phyloP scores from a whole-genome alignment of 2,329 filamentous ascomycete genomes.

The Blastomyces percursus region DNA sequence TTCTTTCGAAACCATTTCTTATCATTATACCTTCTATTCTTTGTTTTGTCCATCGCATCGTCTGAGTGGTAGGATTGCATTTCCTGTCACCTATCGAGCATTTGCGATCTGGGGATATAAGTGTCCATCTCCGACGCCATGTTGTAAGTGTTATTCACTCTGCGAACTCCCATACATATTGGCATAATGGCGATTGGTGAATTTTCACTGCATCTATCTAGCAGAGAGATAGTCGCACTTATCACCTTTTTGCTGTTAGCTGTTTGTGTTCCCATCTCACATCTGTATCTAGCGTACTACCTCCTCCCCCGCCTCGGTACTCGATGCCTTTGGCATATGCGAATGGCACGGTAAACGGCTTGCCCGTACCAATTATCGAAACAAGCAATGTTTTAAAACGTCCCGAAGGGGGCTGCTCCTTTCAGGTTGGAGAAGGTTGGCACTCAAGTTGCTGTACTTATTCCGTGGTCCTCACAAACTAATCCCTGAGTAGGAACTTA shows the following conservation, averaged over 20 bases:
- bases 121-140: slow-evolving; percentile 12
- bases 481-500: slow-evolving; percentile 59
- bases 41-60: not conserved
- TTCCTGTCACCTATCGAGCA: not conserved
- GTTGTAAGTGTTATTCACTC: slow-evolving; percentile 16
- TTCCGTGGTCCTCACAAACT: not conserved
- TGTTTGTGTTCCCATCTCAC: slow-evolving; percentile 26
- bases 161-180: not conserved
- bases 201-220: not conserved
- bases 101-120: not conserved
- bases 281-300: slow-evolving; percentile 55
- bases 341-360: slow-evolving; percentile 56
- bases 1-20: not conserved
- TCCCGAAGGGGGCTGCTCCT: slow-evolving; percentile 74
- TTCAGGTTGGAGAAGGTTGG: slow-evolving; percentile 84
- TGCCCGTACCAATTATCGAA: slow-evolving; percentile 69
- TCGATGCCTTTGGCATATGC: slow-evolving; percentile 62
- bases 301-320: slow-evolving; percentile 76
- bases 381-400: slow-evolving; percentile 82
- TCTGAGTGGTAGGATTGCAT: not conserved
- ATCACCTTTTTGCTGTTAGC: not conserved
- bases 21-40: not conserved
- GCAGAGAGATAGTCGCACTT: not conserved
- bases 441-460: not conserved
- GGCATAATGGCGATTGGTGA: not conserved